Conservation (phyloP, 257 asterid genomes). For the Misopates orontium region DNA sequence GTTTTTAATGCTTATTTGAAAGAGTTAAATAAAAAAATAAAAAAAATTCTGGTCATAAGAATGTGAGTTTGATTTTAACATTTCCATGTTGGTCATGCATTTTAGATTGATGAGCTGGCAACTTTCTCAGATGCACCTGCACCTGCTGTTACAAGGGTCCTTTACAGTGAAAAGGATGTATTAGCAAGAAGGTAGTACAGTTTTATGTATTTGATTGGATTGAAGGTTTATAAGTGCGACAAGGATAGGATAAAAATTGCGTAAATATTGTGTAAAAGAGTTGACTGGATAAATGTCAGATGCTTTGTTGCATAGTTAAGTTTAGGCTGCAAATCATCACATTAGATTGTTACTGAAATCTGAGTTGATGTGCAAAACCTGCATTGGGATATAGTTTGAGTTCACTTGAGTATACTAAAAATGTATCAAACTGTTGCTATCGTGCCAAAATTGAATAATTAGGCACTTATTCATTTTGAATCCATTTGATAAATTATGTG, state of each 20-base stretch:
- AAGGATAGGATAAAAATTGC: background rate
- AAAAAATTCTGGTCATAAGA: background rate
- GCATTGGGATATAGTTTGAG: background rate
- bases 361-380: no score
- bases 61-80: background rate
- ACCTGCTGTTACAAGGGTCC: constrained; percentile 86
- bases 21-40: no score
- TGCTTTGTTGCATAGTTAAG: background rate
- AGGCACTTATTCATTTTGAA: background rate
- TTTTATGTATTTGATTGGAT: no score
- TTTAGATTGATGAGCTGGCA: constrained; percentile 83
- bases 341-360: no score
- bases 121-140: constrained; percentile 82
- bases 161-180: constrained; percentile 90
- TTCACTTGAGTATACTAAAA: background rate
- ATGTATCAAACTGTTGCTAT: background rate
- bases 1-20: no score
- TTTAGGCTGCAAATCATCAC: background rate
- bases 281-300: background rate
- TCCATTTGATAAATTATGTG: constrained; percentile 10
- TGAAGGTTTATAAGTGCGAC: background rate
- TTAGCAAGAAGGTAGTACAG: constrained; percentile 65
- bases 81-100: background rate
- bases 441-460: background rate
- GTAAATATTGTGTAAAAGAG: background rate